Base-by-base conservation (phyloP, 2,329 filamentous ascomycete genomes). In the Arthrobotrys pseudoclavata region DNA sequence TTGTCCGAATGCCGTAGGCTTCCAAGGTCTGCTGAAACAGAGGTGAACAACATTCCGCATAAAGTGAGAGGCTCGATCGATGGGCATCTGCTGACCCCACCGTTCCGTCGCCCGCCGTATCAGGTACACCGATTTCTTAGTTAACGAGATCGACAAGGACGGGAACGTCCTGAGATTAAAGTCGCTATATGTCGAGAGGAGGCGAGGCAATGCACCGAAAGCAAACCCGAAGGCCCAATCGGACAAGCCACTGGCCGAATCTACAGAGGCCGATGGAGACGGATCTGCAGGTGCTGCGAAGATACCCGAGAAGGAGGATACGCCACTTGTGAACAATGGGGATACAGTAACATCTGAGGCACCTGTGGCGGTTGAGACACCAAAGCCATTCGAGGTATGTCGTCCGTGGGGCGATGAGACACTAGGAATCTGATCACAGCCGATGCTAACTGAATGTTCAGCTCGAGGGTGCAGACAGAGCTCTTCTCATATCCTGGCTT, bases 81-180 rank as follows among this genome's bases (percentile, higher is more conserved):
- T 61, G 31, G 60, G 20, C 24, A 64, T 34, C 57, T 42, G 69
- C 48, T 72, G 42, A 72, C 50, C n/a, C 48, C 18, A 40, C 64
- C 37, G 50, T 48, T 26, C 34, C 22, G 18, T 37, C 42, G 15
- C 31, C 63, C 42, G 6, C 29, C 31, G 69, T 12, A 26, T 22
- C 34, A 89, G 93, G 80, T 97, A 94, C 84, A 95, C 94, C 3
- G 94, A 97, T 83, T 97, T 97, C 81, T 86, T 96, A 80, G 94
- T 97, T 81, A 94, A 97, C 82, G 94, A 97, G 84, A 95, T 97
- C 79, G 85, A 88, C 20, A 89, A 90, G 31, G 88, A 91, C 82
- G 94, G 94, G 15, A 84, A 89, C 67, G 92, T 97, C 13, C 83
- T 96, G 64, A 93, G 95, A 83, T 85, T 97, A 60, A 86, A 84